Evolutionary conservation across 164 flowering plant genomes (phyloP), one percentile per base, ranked within the genome.

Genomic region (Aristolochia californica): DNA sequence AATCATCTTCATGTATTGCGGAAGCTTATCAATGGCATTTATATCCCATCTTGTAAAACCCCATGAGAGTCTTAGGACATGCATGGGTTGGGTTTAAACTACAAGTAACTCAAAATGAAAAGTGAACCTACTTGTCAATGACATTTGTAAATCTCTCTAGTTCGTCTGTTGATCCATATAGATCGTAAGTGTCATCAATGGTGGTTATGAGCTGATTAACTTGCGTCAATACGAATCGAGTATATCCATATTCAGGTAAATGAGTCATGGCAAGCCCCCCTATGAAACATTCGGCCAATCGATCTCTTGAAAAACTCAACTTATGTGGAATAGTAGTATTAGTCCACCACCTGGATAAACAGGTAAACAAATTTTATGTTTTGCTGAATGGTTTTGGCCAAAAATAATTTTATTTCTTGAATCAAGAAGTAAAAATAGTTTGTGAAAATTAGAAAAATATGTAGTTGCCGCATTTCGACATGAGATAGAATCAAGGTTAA

Each of bases 261-360:
- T 16, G n/a, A 10, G 38, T 9, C 5, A 48, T 24, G 2, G 24
- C 54, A 5, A 26, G 0, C 13, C 21, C 53, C 53, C 53, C 48
- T n/a, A 47, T 5, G 38, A 48, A 59, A 20, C 54, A 59, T 27
- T 59, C 62, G 7, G 30, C 13, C 24, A 59, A 47, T 10, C 60
- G 49, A 25, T 57, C 60, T 44, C 60, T 57, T 22, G 48, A 44
- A 49, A 77, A 79, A 55, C 48, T 47, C 60, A 77, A 45, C 11
- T 63, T 58, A 17, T 51, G n/a, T 4, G 65, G 59, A 0, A 66
- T 48, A 11, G 70, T 75, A 43, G 68, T 58, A 54, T 65, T 57
- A n/a, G 43, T 69, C 83, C 83, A 79, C 83, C 83, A 77, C 68
- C 83, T 78, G 57, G 21, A 56, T 9, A 11, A 9, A 55, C 44